Percentiles rank a stretch among this genome's conserved stretches.
These are phyloP conservation scores for Leccinum ponderosum DNA, from an alignment of 1,284 basidiomycete genomes.

Conservation along the genomic window DNA sequence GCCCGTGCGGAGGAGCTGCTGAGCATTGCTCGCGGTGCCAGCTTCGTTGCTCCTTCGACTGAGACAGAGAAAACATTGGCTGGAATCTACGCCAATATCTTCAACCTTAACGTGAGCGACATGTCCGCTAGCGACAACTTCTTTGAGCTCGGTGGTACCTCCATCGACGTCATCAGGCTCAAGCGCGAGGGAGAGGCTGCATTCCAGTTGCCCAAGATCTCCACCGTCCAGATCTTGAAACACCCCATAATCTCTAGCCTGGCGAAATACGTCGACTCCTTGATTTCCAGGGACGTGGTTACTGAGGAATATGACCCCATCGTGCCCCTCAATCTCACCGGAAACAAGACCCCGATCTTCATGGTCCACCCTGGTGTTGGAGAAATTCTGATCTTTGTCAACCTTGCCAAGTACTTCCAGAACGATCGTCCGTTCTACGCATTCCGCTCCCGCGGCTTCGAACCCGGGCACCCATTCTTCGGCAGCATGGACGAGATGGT, in stretches of 20 bases:
- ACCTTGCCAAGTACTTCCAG: no score
- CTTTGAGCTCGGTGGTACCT: background rate
- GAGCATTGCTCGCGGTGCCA: background rate
- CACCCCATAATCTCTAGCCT: background rate
- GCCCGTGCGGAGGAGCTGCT: background rate
- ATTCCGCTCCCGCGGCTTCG: no score
- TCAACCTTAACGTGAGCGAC: background rate
- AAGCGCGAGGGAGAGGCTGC: background rate
- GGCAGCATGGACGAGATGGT: no score
- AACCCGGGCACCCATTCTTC: no score
- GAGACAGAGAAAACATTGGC: background rate
- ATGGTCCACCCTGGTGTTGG: no score
- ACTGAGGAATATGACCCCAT: background rate
- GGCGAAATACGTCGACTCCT: background rate
- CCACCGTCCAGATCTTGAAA: background rate
- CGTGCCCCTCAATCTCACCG: constrained; percentile 4
- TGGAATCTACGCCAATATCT: background rate
- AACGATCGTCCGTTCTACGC: no score
- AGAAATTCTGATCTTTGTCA: no score
- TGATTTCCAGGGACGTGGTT: background rate
- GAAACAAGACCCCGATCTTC: no score
- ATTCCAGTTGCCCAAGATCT: background rate
- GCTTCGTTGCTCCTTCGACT: background rate
- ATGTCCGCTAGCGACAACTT: background rate
- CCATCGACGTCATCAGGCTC: background rate